Evolutionary conservation across 441 rosid species (phyloP), one percentile per base, ranked within the genome.

Genomic region (Eutrema salsugineum): DNA sequence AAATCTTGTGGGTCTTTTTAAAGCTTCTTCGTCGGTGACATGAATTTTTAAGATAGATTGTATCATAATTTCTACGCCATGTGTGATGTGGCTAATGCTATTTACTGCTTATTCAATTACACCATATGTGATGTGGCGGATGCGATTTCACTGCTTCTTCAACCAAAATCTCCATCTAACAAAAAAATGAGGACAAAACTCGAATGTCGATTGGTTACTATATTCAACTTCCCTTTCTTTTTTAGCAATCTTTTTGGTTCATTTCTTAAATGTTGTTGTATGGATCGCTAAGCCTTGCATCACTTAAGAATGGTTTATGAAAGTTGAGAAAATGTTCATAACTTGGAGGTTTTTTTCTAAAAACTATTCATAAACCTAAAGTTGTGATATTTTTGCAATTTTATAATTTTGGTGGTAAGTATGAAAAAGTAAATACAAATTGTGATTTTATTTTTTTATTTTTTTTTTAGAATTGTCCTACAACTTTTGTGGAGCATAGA

Each of bases 11-110:
- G 46, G 68, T 66, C 78, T 75, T 44, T 61, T 61, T 60, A 51
- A 75, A 68, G 58, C 58, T 68, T 73, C 67, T 27, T 53, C 58
- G 78, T 68, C 63, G 78, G 73, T 75, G 78, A 51, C 73, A 60
- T 67, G 12, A 67, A 57, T 19, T 48, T 65, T 8, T 8, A 33
- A 8, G 16, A 42, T 14, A 30, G 27, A 24, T 24, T 22, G 43
- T 53, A 43, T 61, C 60, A 60, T 39, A 33, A 36, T 33, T 42
- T 71, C 6, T 12, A 71, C 47, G 6, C 36, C 39, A 51, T 61
- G 39, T 43, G 51, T 61, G 33, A 40, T 65, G 57, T 61, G 36
- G 5, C 38, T 27, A 9, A 22, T 39, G 20, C 9, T 32, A 32
- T 6, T 32, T 32, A 27, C 7, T 50, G n/a, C 35, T 33, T 8